Percentiles rank a stretch among this genome's conserved stretches.
Conservation (phyloP, 148 eudicot species). For the Diospyros kaki region DNA sequence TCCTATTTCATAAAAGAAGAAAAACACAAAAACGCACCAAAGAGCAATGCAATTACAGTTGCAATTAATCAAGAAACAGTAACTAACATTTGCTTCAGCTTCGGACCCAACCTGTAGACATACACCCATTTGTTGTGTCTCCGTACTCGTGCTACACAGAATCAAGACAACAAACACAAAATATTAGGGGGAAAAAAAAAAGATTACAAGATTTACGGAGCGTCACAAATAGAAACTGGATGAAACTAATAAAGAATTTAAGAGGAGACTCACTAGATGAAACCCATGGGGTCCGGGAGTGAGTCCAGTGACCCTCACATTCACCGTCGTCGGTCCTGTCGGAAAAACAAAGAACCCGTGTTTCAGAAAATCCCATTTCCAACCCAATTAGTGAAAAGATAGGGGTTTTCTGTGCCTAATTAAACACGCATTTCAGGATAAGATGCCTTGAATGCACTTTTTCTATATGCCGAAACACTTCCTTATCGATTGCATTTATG, state of each 20-base stretch:
- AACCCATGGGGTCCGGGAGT: slow-evolving; percentile 82
- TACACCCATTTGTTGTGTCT: slow-evolving; percentile 96
- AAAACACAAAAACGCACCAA: not conserved
- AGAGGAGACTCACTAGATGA: slow-evolving; percentile 40
- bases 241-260: not conserved
- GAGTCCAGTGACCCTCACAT: slow-evolving; percentile 63
- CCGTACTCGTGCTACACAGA: slow-evolving; percentile 75
- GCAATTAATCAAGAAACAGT: not conserved
- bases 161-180: not conserved
- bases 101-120: slow-evolving; percentile 68
- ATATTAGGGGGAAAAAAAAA: not conserved
- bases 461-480: no score
- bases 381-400: not conserved
- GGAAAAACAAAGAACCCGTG: not conserved
- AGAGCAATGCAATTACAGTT: not conserved
- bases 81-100: not conserved
- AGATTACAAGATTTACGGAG: not conserved
- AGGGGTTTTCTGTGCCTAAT: no score
- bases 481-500: no score
- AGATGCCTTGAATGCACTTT: no score
- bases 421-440: no score
- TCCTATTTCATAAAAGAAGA: slow-evolving; percentile 34
- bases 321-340: slow-evolving; percentile 84
- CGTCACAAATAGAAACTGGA: not conserved
- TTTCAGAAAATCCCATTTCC: slow-evolving; percentile 11